Percentiles rank a stretch among this genome's conserved stretches.
phyloP scores from a whole-genome alignment of 2,329 filamentous ascomycete species.

The Periglandula ipomoeae region DNA sequence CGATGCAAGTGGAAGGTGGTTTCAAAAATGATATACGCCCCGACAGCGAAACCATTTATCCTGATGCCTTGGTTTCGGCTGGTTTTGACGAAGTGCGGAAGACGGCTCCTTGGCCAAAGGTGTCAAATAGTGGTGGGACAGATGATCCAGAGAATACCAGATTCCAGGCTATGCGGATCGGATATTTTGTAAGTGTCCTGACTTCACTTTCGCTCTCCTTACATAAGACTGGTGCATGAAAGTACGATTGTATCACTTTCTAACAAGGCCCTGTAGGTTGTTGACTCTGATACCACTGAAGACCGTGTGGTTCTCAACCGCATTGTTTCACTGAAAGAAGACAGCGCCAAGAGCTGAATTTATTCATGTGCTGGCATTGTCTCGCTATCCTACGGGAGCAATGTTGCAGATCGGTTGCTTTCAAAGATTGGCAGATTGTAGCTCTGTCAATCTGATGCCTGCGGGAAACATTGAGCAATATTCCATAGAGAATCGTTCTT shows the following conservation, averaged over 20 bases:
- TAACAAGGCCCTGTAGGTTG: no score
- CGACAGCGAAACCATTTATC: conserved; percentile 71
- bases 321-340: conserved; percentile 82
- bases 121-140: conserved; percentile 56
- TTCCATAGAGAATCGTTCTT: no score
- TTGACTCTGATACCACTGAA: conserved; percentile 69
- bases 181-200: conserved; percentile 69
- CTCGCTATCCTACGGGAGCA: no score
- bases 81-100: conserved; percentile 70
- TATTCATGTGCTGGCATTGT: no score
- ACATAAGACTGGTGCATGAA: no score
- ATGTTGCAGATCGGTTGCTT: no score
- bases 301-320: conserved; percentile 75
- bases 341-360: conserved; percentile 53
- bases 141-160: conserved; percentile 65
- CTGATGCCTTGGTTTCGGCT: conserved; percentile 68
- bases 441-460: no score
- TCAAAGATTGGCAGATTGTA: no score
- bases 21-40: conserved; percentile 81
- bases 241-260: no score
- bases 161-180: conserved; percentile 86
- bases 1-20: conserved; percentile 65
- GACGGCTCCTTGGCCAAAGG: conserved; percentile 73
- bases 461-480: no score
- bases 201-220: no score